A percentile compares a stretch with the other conserved stretches of the same genome.
These are phyloP conservation scores for Gossypium thurberi DNA, from an alignment of 345 rosid species.

Conservation along the genomic window DNA sequence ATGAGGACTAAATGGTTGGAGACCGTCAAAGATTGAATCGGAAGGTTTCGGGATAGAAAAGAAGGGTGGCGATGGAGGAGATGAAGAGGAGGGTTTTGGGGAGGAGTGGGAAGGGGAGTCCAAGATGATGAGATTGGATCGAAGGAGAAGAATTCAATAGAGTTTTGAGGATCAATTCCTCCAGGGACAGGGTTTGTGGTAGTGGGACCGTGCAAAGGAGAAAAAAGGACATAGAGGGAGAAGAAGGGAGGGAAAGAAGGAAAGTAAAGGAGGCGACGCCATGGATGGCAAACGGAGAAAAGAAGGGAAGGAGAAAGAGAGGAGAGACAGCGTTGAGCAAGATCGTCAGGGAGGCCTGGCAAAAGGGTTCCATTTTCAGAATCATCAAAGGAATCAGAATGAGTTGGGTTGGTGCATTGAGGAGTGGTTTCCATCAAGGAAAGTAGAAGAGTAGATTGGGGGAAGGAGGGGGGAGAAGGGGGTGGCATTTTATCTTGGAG, in stretches of 20 bases:
- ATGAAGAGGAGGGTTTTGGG: slow-evolving; percentile 27
- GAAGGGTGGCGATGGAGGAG: slow-evolving; percentile 51
- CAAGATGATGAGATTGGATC: slow-evolving; percentile 41
- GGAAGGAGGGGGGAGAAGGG: neutral
- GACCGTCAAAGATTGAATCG: slow-evolving; percentile 40
- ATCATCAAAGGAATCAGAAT: neutral
- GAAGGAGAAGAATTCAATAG: slow-evolving; percentile 27
- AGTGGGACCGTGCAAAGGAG: slow-evolving; percentile 9
- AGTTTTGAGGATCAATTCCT: neutral
- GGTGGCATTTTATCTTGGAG: neutral
- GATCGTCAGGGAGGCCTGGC: slow-evolving; percentile 49
- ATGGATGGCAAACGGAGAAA: slow-evolving; percentile 40
- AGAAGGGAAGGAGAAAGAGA: slow-evolving; percentile 30
- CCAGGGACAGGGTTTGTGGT: neutral
- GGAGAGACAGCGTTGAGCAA: slow-evolving; percentile 36
- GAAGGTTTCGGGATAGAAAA: slow-evolving; percentile 30
- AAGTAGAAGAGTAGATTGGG: too few relatives aligned
- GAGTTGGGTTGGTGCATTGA: neutral
- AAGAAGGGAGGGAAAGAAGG: slow-evolving; percentile 37
- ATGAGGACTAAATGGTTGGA: slow-evolving; percentile 34
- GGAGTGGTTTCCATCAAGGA: neutral
- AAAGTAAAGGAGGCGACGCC: slow-evolving; percentile 52
- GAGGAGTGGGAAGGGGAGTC: slow-evolving; percentile 33
- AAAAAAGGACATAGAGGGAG: slow-evolving; percentile 37
- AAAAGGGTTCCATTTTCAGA: neutral